These are phyloP conservation scores for Eutypella sp. DNA, from an alignment of 2,329 filamentous ascomycete genomes.

Conservation along the genomic window DNA sequence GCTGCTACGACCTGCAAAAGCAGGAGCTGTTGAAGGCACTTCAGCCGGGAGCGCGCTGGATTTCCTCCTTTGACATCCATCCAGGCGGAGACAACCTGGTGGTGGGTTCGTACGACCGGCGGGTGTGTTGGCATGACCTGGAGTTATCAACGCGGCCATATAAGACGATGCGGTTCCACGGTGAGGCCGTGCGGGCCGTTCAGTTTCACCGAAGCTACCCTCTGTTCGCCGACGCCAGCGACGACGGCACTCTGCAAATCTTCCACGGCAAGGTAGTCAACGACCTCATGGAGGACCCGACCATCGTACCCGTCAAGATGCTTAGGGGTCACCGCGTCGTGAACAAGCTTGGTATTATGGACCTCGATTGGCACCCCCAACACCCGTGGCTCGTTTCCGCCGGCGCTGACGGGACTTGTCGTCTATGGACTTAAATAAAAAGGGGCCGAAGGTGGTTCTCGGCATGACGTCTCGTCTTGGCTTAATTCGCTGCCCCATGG, in stretches of 20 bases:
- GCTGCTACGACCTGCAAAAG: conserved; percentile 87
- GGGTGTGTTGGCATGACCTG: conserved; percentile 93
- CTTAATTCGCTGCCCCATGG: no score
- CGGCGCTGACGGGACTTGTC: conserved; percentile 87
- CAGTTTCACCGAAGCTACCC: conserved; percentile 76
- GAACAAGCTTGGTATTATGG: conserved; percentile 82
- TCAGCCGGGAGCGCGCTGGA: conserved; percentile 88
- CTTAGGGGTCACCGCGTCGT: conserved; percentile 84
- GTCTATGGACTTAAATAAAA: conserved; percentile 76
- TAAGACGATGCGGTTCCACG: conserved; percentile 94
- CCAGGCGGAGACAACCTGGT: conserved; percentile 90
- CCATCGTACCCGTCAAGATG: conserved; percentile 93
- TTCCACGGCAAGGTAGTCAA: conserved; percentile 96
- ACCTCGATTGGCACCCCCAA: conserved; percentile 90
- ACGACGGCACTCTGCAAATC: conserved; percentile 90
- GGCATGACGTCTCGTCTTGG: neutral
- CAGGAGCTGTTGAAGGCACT: conserved; percentile 91
- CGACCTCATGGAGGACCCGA: conserved; percentile 93
- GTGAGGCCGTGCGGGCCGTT: conserved; percentile 84
- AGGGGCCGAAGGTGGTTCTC: conserved; percentile 1
- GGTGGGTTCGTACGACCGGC: conserved; percentile 89
- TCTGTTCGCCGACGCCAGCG: conserved; percentile 89
- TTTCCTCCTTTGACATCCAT: conserved; percentile 90
- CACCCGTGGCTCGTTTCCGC: conserved; percentile 94
- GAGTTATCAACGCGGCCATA: conserved; percentile 87